Evolutionary conservation across 768 basidiomycete species (phyloP), one percentile per base, ranked within the genome.

Genomic region (Tremella fuciformis): DNA sequence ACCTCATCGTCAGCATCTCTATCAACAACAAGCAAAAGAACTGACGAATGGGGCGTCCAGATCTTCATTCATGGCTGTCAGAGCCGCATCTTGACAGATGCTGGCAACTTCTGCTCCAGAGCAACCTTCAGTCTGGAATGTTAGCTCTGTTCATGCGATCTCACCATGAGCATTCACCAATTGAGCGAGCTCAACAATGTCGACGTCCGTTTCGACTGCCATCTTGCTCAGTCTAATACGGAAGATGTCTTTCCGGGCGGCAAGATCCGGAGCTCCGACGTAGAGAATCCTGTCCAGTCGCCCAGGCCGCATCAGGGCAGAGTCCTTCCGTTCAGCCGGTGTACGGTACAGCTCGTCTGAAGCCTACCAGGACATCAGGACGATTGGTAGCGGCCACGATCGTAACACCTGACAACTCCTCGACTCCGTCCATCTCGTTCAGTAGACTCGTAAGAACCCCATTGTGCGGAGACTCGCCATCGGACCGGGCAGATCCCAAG

Each of bases 381-480:
- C 93, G 79, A 74, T 99, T 98, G 13, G 96, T 99, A 0, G 96
- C 96, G 1, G 91, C 96, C 9, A 99, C 84, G 34, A 97, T 84
- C 0, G 90, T 93, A n/a, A 99, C 96, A 0, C 93, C 92, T 16
- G 88, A 80, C 18, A 98, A 81, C 77, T 94, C 91, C 77, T 97
- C 90, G 0, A 98, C 88, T 18, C 96, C 96, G 71, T 98, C 96
- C 91, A 98, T 98, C 74, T 99, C 96, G 71, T 94, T 98, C 56
- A 99, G 75, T 13, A 99, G 80, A 60, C 86, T 94, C 1, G 93
- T 93, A 8, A 99, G 81, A 13, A 97, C 91, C 8, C 96, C 92
- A 4, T 79, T 76, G 41, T 85, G 85, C 1, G 79, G 83, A 7
- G 71, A 74, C 46, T 84, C 83, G 1, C 83, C 82, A 1, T 83